These are phyloP conservation scores for Naganishia vaughanmartiniae DNA, from an alignment of 768 basidiomycete species.

Conservation along the genomic window DNA sequence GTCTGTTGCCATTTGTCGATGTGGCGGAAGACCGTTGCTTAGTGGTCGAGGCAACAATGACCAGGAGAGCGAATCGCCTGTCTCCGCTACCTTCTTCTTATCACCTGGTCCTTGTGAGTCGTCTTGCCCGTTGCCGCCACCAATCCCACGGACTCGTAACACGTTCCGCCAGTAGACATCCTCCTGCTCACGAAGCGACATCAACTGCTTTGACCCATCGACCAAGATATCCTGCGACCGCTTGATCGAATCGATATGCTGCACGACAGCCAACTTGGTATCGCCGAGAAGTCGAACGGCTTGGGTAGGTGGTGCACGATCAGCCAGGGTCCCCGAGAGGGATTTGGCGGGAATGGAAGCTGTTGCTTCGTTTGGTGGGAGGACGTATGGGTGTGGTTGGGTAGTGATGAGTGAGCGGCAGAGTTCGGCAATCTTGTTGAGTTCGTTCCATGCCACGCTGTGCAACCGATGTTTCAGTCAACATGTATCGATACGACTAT, in stretches of 20 bases:
- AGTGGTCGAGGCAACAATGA: constrained; percentile 16
- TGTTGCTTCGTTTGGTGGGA: constrained; percentile 11
- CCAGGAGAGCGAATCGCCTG: constrained; percentile 9
- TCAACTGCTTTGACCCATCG: constrained; percentile 1
- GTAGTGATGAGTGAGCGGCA: constrained; percentile 23
- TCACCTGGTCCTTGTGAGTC: neutral
- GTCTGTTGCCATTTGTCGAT: constrained; percentile 29
- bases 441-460: constrained; percentile 30
- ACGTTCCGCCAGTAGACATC: constrained; percentile 14
- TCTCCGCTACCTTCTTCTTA: neutral
- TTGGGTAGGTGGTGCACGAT: constrained; percentile 9
- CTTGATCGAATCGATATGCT: constrained; percentile 11
- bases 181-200: neutral
- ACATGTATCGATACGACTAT: neutral
- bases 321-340: neutral
- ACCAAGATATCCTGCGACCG: constrained; percentile 5
- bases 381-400: constrained; percentile 22
- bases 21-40: constrained; percentile 4
- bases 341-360: constrained; percentile 24
- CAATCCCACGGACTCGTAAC: constrained; percentile 2
- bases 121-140: neutral
- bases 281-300: neutral
- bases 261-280: constrained; percentile 15
- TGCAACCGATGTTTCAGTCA: neutral
- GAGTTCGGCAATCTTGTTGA: constrained; percentile 28